phyloP scores from a whole-genome alignment of 208 protist species.

The Trypanosoma vivax region DNA sequence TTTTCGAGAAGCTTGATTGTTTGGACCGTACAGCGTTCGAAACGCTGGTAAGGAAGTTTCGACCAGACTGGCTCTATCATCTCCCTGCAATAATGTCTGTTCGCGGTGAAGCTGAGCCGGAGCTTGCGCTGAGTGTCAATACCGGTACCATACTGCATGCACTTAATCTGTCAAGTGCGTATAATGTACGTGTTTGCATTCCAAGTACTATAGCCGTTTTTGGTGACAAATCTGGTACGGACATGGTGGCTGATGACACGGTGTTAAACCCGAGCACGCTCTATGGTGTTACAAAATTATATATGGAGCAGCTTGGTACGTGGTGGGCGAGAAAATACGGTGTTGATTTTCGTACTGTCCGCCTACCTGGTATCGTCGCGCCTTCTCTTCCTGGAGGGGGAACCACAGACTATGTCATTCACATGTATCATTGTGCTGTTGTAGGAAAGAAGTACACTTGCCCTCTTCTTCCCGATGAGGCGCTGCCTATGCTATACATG shows the following conservation, averaged over 20 bases:
- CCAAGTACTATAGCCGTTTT: constrained; percentile 89
- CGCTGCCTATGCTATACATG: constrained; percentile 90
- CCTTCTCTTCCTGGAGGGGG: constrained; percentile 60
- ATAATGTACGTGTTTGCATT: constrained; percentile 56
- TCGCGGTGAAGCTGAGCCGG: constrained; percentile 68
- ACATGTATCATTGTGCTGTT: constrained; percentile 81
- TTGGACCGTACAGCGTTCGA: constrained; percentile 25
- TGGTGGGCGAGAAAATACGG: constrained; percentile 72
- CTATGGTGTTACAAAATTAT: constrained; percentile 86
- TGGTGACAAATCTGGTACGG: constrained; percentile 57
- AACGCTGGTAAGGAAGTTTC: constrained; percentile 42
- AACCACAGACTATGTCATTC: constrained; percentile 73
- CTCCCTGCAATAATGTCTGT: constrained; percentile 72
- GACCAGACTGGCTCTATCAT: constrained; percentile 69
- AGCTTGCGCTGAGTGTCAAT: constrained; percentile 68
- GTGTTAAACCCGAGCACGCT: constrained; percentile 84
- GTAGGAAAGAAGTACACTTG: constrained; percentile 49
- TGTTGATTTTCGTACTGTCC: constrained; percentile 86
- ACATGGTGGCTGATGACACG: constrained; percentile 68
- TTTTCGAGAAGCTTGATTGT: constrained; percentile 27
- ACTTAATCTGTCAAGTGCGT: constrained; percentile 43
- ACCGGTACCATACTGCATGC: constrained; percentile 58
- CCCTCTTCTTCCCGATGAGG: constrained; percentile 48
- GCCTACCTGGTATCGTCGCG: constrained; percentile 85
- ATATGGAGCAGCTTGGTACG: constrained; percentile 82